Base-by-base conservation (phyloP, 768 basidiomycete species). In the Cantharellus cinnabarinus region DNA sequence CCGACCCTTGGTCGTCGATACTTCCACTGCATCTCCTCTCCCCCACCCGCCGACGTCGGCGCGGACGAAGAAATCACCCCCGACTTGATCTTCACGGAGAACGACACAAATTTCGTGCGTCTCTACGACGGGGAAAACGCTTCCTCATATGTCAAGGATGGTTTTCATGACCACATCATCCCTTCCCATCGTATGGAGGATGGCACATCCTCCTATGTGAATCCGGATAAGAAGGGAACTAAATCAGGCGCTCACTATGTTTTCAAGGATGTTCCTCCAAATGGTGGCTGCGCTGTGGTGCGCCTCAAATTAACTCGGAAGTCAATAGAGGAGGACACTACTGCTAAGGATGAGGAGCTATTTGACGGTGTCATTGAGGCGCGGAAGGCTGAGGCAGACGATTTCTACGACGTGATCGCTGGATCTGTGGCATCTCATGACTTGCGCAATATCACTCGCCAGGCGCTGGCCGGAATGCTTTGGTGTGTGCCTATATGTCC, bases 141-240 rank as follows among this genome's bases (percentile, higher is more conserved):
- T 56, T 80, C 81, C 0, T 76, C 78, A 2, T 91, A 82, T 66
- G 86, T 87, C 66, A 98, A 98, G 71, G 94, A 98, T 66, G 91
- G 85, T 10, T 98, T 98, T 75, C 93, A 98, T 65, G 91, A 98
- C 70, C 88, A 97, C 69, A 89, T 98, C 68, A 82, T 98, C 63
- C 81, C 81, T 1, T 75, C 75, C 3, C 93, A 97, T 69, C 82
- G 88, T 51, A 84, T 84, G 3, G 67, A 70, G n/a, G 64, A 29
- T 38, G 10, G 1, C 52, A 38, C 52, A 10, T 14, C 52, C 38
- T 54, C 56, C 42, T 97, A 84, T 67, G 79, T 94, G 64, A 97
- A 89, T 69, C 89, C 91, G 2, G 78, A 83, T 20, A 78, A 81
- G 69, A 77, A 72, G 52, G 94, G 94, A 35, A 98, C 94, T 50